Percentiles rank a stretch among this genome's conserved stretches.
Conservation (phyloP, 2,329 filamentous ascomycete species). For the Tolypocladium sp. region DNA sequence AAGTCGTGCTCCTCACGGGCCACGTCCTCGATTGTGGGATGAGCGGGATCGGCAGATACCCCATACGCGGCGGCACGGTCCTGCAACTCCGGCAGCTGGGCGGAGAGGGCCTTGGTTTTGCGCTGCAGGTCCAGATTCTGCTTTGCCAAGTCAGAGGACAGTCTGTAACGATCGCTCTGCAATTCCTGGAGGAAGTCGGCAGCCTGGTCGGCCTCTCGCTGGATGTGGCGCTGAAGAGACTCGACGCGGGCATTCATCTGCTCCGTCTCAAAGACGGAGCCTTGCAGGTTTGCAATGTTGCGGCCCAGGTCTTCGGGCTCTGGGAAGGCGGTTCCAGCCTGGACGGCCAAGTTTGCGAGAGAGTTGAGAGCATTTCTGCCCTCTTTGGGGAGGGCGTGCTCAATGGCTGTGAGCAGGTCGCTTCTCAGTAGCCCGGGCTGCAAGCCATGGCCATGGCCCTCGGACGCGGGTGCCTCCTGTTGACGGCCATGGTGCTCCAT, state of each 20-base stretch:
- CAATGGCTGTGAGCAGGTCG: slow-evolving; percentile 42
- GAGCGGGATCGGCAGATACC: slow-evolving; percentile 20
- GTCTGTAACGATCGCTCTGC: slow-evolving; percentile 38
- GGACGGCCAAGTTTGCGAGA: slow-evolving; percentile 42
- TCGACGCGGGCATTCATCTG: slow-evolving; percentile 46
- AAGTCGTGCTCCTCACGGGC: slow-evolving; percentile 50
- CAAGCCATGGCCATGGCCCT: neutral
- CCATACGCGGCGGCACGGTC: slow-evolving; percentile 39
- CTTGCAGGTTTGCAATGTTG: slow-evolving; percentile 46
- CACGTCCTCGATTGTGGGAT: slow-evolving; percentile 48
- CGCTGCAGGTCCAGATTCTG: slow-evolving; percentile 69
- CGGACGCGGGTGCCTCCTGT: neutral
- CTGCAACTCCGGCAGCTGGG: slow-evolving; percentile 54
- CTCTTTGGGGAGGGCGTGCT: slow-evolving; percentile 44
- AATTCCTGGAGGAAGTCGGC: slow-evolving; percentile 32
- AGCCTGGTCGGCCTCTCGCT: slow-evolving; percentile 35
- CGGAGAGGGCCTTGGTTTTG: slow-evolving; percentile 55
- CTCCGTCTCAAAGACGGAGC: slow-evolving; percentile 41
- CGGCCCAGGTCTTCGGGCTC: slow-evolving; percentile 40
- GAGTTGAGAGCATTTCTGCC: slow-evolving; percentile 47
- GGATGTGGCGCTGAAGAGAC: slow-evolving; percentile 46
- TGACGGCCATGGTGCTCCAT: slow-evolving; percentile 21
- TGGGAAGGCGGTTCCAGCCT: slow-evolving; percentile 39
- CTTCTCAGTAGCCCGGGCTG: slow-evolving; percentile 10
- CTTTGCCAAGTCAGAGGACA: slow-evolving; percentile 49